A percentile compares a stretch with the other conserved stretches of the same genome.
Evolutionary conservation across 2,329 filamentous ascomycete genomes (phyloP).

Genomic region (Trichoderma sp.): DNA sequence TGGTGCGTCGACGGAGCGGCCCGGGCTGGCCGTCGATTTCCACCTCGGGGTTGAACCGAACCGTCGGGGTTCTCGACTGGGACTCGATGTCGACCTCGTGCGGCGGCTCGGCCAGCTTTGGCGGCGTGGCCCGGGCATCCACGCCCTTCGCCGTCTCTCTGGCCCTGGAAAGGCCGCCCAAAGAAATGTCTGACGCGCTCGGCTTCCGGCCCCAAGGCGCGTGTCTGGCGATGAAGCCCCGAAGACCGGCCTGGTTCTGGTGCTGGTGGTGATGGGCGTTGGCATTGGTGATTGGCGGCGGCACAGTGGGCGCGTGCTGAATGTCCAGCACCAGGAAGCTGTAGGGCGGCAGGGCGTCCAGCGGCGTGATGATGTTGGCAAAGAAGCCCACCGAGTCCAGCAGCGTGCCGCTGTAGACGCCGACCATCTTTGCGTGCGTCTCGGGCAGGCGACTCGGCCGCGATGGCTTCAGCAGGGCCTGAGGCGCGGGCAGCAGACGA

Average conservation of each 20-base stretch:
- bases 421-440: constrained; percentile 51
- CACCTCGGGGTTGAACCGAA: constrained; percentile 18
- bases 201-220: neutral
- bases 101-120: neutral
- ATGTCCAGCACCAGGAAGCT: constrained; percentile 50
- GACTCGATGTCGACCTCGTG: constrained; percentile 3
- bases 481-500: constrained; percentile 59
- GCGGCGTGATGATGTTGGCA: constrained; percentile 56
- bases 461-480: constrained; percentile 56
- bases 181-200: neutral
- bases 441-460: constrained; percentile 55
- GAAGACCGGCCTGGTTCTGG: neutral
- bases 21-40: constrained; percentile 11
- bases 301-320: constrained; percentile 37
- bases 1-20: constrained; percentile 29
- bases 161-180: neutral
- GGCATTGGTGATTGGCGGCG: constrained; percentile 12
- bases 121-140: neutral
- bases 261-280: neutral
- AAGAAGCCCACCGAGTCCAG: constrained; percentile 59
- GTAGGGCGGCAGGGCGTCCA: constrained; percentile 48
- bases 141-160: neutral
- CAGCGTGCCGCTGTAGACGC: constrained; percentile 55
- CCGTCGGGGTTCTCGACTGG: neutral
- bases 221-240: neutral